Evolutionary conservation across 1,284 basidiomycete species (phyloP).

Genomic region (Apiotrichum gracile): DNA sequence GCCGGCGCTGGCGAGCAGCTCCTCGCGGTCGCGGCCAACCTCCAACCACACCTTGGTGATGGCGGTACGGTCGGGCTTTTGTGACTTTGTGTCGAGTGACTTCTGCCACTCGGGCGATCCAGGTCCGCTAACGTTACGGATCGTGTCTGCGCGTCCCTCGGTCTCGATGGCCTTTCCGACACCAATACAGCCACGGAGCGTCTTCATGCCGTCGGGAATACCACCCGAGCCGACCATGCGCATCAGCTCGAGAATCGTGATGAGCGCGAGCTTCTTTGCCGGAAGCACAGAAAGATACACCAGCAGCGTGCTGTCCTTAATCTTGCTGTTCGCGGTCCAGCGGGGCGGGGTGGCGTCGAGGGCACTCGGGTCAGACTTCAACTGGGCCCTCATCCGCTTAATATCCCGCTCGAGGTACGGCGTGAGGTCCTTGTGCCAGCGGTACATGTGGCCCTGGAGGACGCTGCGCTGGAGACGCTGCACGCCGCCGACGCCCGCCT

Average conservation of each 20-base stretch:
- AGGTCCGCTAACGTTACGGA: slow-evolving; percentile 53
- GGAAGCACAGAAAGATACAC: slow-evolving; percentile 69
- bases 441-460: slow-evolving; percentile 78
- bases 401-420: slow-evolving; percentile 57
- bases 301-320: slow-evolving; percentile 28
- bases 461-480: slow-evolving; percentile 53
- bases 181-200: slow-evolving; percentile 71
- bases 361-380: slow-evolving; percentile 8
- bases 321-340: slow-evolving; percentile 16
- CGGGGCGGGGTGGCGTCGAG: slow-evolving; percentile 1
- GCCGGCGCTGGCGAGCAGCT: slow-evolving; percentile 25
- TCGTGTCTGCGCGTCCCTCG: slow-evolving; percentile 79
- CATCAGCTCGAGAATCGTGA: slow-evolving; percentile 88
- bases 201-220: slow-evolving; percentile 81
- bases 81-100: slow-evolving; percentile 30
- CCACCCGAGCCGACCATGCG: slow-evolving; percentile 72
- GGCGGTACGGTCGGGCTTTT: slow-evolving; percentile 27
- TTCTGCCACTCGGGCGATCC: slow-evolving; percentile 34
- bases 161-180: slow-evolving; percentile 82
- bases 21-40: slow-evolving; percentile 53
- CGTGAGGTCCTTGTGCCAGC: slow-evolving; percentile 69
- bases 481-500: slow-evolving; percentile 49
- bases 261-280: slow-evolving; percentile 73
- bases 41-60: slow-evolving; percentile 28
- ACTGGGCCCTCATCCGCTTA: slow-evolving; percentile 46